These are phyloP conservation scores for Grammothele lineata DNA, from an alignment of 768 basidiomycete genomes.

Conservation along the genomic window DNA sequence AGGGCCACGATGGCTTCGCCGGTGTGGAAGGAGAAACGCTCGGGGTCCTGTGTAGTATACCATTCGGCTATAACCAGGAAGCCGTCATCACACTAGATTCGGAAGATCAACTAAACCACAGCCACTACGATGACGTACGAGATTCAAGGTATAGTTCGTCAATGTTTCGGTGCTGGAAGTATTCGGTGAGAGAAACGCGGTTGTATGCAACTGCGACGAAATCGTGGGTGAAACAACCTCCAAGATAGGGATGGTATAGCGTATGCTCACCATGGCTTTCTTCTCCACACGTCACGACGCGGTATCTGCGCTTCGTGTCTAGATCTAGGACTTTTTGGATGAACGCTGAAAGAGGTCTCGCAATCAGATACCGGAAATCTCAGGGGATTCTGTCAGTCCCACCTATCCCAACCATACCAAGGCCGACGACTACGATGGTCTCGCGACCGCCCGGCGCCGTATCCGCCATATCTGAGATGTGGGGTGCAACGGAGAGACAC, in stretches of 20 bases:
- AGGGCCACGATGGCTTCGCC: conserved; percentile 44
- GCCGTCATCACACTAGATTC: too few species aligned
- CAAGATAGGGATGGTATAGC: neutral
- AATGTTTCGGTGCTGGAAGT: conserved; percentile 56
- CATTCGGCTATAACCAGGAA: conserved; percentile 36
- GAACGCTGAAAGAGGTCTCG: conserved; percentile 57
- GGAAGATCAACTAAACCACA: neutral
- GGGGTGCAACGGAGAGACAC: too few species aligned
- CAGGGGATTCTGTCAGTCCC: too few species aligned
- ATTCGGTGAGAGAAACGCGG: conserved; percentile 54
- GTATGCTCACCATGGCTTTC: conserved; percentile 31
- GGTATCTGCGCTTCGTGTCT: conserved; percentile 46
- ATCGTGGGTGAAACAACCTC: neutral
- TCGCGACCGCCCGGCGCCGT: conserved; percentile 11
- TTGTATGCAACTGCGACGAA: conserved; percentile 45
- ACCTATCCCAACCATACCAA: conserved; percentile 64
- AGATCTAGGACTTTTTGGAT: conserved; percentile 64
- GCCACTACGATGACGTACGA: conserved; percentile 18
- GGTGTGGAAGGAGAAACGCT: conserved; percentile 48
- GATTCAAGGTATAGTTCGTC: conserved; percentile 59
- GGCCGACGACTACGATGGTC: conserved; percentile 41
- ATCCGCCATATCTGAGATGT: neutral
- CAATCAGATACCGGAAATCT: too few species aligned
- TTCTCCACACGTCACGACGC: conserved; percentile 59
- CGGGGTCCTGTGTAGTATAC: conserved; percentile 56